Base-by-base conservation (phyloP, 2,329 filamentous ascomycete genomes). In the Tympanopsis confertula region DNA sequence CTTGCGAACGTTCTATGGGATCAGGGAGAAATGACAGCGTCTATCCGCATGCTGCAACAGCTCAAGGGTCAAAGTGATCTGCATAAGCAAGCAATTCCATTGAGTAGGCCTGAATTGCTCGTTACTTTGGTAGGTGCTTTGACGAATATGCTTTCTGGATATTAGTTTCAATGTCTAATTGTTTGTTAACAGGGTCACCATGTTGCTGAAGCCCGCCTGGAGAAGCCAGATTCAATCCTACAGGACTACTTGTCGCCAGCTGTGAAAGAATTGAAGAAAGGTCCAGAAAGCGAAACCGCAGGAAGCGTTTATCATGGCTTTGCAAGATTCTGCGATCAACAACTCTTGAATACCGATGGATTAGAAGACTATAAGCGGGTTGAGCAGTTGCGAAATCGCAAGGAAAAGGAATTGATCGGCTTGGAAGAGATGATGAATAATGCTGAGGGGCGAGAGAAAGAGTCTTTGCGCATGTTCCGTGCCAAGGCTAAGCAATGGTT, bases 231-330 rank as follows among this genome's bases (percentile, higher is more conserved):
- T 45, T 75, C 78, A 39, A 94, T 98, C 42, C 86, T 95, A 46
- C 78, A 82, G 47, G 78, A 82, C 24, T 96, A 95, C 49, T 69
- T 98, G 0, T 74, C 82, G 39, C 85, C 86, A 17, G 88, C 91
- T 0, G 77, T 96, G 19, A 79, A 78, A 46, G 85, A 93, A 51
- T 66, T 98, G 5, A 82, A 76, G 48, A 78, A 78, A 2, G 71
- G 73, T 35, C 70, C 62, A 4, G 69, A 78, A 38, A 82, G 83
- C 1, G 67, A 71, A 33, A 84, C 89, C 42, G 84, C 88, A 2
- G 87, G 88, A 1, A 73, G 86, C 46, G 91, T 96, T 1, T 95
- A 87, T 50, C 87, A 95, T 53, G 86, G 94, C 49, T 96, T 96
- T 56, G 91, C 93, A 19, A 74, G 79, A 37, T 98, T 98, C 54